Conservation (phyloP, 805 yeast genomes). For the Candida corydali region DNA sequence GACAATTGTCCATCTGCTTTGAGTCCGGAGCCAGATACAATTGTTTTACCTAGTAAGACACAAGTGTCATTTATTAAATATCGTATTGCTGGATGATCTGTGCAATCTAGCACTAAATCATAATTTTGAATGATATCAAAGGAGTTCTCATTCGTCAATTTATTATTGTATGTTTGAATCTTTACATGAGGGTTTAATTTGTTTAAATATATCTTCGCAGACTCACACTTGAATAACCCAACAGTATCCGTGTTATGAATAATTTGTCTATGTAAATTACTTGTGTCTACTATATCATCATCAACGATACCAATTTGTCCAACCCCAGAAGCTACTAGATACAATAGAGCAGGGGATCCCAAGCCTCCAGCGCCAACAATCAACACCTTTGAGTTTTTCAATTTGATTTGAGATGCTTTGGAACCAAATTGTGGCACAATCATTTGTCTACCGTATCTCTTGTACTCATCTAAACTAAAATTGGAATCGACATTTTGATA, state of each 20-base stretch:
- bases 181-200: constrained; percentile 66
- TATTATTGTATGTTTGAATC: constrained; percentile 47
- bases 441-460: constrained; percentile 92
- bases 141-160: constrained; percentile 55
- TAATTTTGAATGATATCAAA: constrained; percentile 57
- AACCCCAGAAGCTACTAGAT: constrained; percentile 83
- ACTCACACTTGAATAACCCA: constrained; percentile 71
- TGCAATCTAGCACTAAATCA: constrained; percentile 85
- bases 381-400: constrained; percentile 57
- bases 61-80: constrained; percentile 84
- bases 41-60: constrained; percentile 61
- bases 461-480: constrained; percentile 60
- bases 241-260: constrained; percentile 65
- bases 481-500: constrained; percentile 12
- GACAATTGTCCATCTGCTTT: constrained; percentile 88
- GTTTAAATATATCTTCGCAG: constrained; percentile 58
- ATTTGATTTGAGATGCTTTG: constrained; percentile 45
- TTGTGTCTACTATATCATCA: constrained; percentile 74
- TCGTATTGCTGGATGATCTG: constrained; percentile 87
- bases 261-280: constrained; percentile 88
- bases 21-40: constrained; percentile 90
- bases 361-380: constrained; percentile 97
- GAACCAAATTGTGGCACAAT: constrained; percentile 77
- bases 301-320: constrained; percentile 86
- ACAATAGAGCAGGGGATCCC: constrained; percentile 87